A percentile compares a stretch with the other conserved stretches of the same genome.
Conservation (phyloP, 768 basidiomycete genomes). For the Pulveroboletus frians region DNA sequence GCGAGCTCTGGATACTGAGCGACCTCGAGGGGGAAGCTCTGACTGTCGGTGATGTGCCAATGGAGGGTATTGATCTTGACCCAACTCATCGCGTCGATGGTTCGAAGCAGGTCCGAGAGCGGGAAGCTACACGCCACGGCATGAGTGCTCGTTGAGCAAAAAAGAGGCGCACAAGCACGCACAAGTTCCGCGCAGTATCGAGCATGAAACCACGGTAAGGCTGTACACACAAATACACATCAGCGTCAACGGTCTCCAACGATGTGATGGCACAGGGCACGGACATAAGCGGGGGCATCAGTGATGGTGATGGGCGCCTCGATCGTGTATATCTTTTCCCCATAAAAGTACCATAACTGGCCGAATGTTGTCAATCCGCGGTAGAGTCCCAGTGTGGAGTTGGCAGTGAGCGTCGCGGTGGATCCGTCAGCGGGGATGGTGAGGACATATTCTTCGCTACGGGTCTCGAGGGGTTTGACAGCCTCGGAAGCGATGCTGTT, state of each 20-base stretch:
- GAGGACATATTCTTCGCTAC: conserved; percentile 44
- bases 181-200: conserved; percentile 46
- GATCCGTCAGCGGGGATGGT: conserved; percentile 34
- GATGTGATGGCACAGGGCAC: not conserved
- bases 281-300: conserved; percentile 46
- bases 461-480: conserved; percentile 28
- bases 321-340: conserved; percentile 33
- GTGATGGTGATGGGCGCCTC: conserved; percentile 37
- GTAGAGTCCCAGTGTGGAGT: conserved; percentile 45
- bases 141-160: not conserved
- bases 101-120: conserved; percentile 35
- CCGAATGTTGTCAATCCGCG: conserved; percentile 53
- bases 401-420: conserved; percentile 37
- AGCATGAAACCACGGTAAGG: conserved; percentile 40
- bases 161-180: not conserved
- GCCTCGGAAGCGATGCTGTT: conserved; percentile 35
- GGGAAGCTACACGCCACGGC: conserved; percentile 30
- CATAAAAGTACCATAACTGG: conserved; percentile 45
- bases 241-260: not conserved
- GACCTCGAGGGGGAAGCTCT: conserved; percentile 72
- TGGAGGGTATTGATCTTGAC: conserved; percentile 68
- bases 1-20: conserved; percentile 57
- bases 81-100: conserved; percentile 49
- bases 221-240: conserved; percentile 5
- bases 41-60: conserved; percentile 82